Conservation (phyloP, 257 asterid species). For the Penstemon newberryi region DNA sequence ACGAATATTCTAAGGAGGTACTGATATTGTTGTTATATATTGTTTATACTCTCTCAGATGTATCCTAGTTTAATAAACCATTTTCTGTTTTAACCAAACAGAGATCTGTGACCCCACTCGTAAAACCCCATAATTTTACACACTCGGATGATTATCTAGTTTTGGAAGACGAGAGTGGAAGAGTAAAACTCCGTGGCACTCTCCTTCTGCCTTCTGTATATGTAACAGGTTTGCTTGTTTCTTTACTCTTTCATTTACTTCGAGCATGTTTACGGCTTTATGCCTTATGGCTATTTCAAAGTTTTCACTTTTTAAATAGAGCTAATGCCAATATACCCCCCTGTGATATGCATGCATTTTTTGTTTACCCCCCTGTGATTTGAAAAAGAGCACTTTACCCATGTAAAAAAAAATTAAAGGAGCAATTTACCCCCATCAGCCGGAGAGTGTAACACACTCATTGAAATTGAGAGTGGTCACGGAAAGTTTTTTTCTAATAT, state of each 20-base stretch:
- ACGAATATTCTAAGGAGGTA: constrained; percentile 97
- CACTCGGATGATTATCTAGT: constrained; percentile 76
- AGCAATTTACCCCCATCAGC: no score
- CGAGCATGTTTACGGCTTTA: constrained; percentile 16
- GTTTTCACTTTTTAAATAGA: not conserved
- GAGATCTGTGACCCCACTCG: constrained; percentile 77
- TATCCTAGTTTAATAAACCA: constrained; percentile 10
- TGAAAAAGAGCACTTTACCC: no score
- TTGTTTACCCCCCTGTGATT: no score
- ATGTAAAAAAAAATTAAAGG: no score
- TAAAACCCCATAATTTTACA: constrained; percentile 64
- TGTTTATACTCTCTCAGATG: constrained; percentile 1
- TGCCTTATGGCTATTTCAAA: not conserved
- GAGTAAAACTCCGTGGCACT: constrained; percentile 79
- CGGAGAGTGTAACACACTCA: no score
- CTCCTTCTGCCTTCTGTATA: constrained; percentile 65
- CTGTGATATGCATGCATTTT: no score
- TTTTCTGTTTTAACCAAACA: constrained; percentile 35
- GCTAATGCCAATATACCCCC: not conserved
- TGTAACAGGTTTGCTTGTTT: constrained; percentile 66
- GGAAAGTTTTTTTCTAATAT: no score
- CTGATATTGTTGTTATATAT: constrained; percentile 7
- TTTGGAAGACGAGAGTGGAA: constrained; percentile 96
- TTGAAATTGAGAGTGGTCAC: no score
- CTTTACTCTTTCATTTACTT: constrained; percentile 13